These are phyloP conservation scores for Neophaeococcomyces mojaviensis DNA, from an alignment of 2,329 filamentous ascomycete species.

Conservation along the genomic window DNA sequence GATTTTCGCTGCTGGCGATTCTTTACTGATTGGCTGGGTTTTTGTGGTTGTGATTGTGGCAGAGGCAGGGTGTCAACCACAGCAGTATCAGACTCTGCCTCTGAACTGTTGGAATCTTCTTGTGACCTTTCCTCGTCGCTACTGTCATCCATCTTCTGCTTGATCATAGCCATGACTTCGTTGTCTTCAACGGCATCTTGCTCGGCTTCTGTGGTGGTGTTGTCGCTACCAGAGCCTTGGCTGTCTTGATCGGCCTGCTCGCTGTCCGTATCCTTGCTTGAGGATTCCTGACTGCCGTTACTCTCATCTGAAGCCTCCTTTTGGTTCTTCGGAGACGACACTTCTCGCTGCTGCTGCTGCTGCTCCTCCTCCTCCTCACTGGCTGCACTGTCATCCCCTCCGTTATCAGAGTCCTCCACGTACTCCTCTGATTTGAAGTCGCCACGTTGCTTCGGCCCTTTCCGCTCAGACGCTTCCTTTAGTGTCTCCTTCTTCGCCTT, in stretches of 20 bases:
- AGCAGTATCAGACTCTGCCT: neutral
- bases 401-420: constrained; percentile 16
- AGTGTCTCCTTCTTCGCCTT: neutral
- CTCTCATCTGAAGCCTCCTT: neutral
- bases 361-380: neutral
- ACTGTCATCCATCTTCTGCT: constrained; percentile 1
- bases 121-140: neutral
- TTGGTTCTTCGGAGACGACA: neutral
- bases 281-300: neutral
- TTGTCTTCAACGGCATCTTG: neutral
- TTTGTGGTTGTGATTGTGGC: neutral
- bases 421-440: constrained; percentile 8
- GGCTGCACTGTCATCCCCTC: constrained; percentile 7
- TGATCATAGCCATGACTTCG: neutral
- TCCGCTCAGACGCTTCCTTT: neutral
- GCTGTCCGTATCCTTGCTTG: neutral
- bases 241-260: neutral
- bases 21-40: neutral
- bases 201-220: neutral
- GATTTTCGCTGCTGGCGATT: neutral
- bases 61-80: neutral
- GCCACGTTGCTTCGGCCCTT: neutral
- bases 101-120: neutral
- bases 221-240: neutral
- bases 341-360: too few relatives aligned